Percentiles rank a stretch among this genome's conserved stretches.
Evolutionary conservation across 768 basidiomycete species (phyloP).

Genomic region (Exidia glandulosa): DNA sequence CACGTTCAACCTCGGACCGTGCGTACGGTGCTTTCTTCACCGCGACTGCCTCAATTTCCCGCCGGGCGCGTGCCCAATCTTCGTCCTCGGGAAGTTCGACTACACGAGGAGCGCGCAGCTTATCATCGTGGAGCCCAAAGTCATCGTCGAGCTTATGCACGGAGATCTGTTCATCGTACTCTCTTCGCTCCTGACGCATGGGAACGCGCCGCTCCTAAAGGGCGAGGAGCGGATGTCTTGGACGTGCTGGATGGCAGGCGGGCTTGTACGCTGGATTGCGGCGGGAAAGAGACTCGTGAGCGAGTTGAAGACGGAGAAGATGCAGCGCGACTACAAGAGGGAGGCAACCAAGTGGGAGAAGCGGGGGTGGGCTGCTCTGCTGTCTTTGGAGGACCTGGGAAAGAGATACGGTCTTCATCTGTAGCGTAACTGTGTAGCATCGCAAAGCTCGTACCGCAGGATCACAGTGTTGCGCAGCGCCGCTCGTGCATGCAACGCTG

Average conservation of each 20-base stretch:
- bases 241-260: slow-evolving; percentile 8
- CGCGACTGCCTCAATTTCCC: slow-evolving; percentile 21
- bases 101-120: slow-evolving; percentile 21
- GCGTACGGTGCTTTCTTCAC: slow-evolving; percentile 10
- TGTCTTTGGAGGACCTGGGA: no score
- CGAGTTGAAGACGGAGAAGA: no score
- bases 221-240: slow-evolving; percentile 14
- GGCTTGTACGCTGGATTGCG: slow-evolving; percentile 1
- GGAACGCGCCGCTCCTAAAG: slow-evolving; percentile 12
- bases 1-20: slow-evolving; percentile 22
- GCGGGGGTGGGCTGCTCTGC: no score
- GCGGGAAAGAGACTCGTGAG: no score
- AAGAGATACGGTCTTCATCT: no score
- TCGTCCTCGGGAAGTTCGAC: slow-evolving; percentile 19
- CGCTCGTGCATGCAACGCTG: no score
- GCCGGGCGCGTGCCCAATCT: slow-evolving; percentile 23
- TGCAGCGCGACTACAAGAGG: no score
- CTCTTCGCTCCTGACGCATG: slow-evolving; percentile 17
- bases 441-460: no score
- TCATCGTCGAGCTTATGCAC: slow-evolving; percentile 17
- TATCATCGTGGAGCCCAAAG: slow-evolving; percentile 17
- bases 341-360: no score
- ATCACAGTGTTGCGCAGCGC: no score
- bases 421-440: no score
- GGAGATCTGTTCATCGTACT: slow-evolving; percentile 18